These are phyloP conservation scores for Heterobasidion irregulare DNA, from an alignment of 1,284 basidiomycete species.

Conservation along the genomic window DNA sequence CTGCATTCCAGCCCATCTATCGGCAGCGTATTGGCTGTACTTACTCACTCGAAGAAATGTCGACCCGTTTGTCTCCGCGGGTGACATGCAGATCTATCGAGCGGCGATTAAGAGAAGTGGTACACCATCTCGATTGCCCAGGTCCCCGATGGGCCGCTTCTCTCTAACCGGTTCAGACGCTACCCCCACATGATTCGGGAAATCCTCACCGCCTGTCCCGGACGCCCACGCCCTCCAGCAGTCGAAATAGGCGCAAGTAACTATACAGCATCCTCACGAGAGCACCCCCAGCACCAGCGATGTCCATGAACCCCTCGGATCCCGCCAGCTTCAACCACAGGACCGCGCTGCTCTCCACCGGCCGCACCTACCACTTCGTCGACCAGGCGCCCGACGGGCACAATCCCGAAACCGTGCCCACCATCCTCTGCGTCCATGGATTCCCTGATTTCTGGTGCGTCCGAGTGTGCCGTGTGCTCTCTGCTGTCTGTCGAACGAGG, in stretches of 20 bases:
- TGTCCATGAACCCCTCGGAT: slow-evolving; percentile 37
- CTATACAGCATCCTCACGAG: too few species aligned
- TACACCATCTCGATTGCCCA: too few species aligned
- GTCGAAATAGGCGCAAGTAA: background rate
- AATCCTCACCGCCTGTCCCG: background rate
- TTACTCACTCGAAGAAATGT: too few species aligned
- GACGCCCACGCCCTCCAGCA: background rate
- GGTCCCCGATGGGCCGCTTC: too few species aligned
- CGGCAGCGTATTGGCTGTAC: too few species aligned
- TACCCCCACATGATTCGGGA: too few species aligned
- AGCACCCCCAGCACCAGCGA: background rate
- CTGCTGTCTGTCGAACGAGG: background rate
- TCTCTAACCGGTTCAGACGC: too few species aligned
- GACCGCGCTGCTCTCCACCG: slow-evolving; percentile 41
- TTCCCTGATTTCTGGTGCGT: slow-evolving; percentile 62
- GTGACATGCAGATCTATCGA: too few species aligned
- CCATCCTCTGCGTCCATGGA: slow-evolving; percentile 64
- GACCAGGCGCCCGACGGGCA: slow-evolving; percentile 46
- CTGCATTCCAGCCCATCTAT: background rate
- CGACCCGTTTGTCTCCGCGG: too few species aligned
- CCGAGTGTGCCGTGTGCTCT: background rate
- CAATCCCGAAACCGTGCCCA: slow-evolving; percentile 29
- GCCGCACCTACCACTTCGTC: slow-evolving; percentile 56
- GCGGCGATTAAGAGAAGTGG: too few species aligned
- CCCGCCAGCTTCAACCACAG: slow-evolving; percentile 47